Evolutionary conservation across 768 basidiomycete genomes (phyloP).

Genomic region (Agrocybe pediades): DNA sequence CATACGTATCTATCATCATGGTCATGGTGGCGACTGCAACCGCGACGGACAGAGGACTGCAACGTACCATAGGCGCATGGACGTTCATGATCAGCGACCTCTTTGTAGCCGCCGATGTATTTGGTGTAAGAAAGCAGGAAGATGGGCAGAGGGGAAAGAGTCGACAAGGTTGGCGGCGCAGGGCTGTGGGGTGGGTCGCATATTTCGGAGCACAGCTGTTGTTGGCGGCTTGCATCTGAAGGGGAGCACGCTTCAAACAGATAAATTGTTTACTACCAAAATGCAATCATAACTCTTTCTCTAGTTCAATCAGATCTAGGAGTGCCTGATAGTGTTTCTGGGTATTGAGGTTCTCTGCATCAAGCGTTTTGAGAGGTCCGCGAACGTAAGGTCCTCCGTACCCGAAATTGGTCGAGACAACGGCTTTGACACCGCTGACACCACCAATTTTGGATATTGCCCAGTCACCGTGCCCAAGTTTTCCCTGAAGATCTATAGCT

Average conservation of each 20-base stretch:
- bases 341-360: slow-evolving; percentile 34
- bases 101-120: slow-evolving; percentile 23
- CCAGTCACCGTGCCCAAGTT: slow-evolving; percentile 70
- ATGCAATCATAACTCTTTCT: slow-evolving; percentile 22
- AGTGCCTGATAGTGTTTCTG: slow-evolving; percentile 43
- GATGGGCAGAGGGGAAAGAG: slow-evolving; percentile 1
- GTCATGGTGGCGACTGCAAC: slow-evolving; percentile 27
- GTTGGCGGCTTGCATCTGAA: slow-evolving; percentile 20
- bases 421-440: slow-evolving; percentile 66
- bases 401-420: slow-evolving; percentile 63
- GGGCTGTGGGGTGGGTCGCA: slow-evolving; percentile 22
- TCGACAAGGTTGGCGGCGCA: slow-evolving; percentile 19
- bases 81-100: slow-evolving; percentile 26
- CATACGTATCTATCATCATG: slow-evolving; percentile 21
- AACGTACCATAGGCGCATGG: slow-evolving; percentile 22
- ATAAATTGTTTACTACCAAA: neutral
- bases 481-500: slow-evolving; percentile 61
- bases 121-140: slow-evolving; percentile 13
- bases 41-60: slow-evolving; percentile 23
- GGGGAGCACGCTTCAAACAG: neutral
- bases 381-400: slow-evolving; percentile 57
- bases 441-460: slow-evolving; percentile 64
- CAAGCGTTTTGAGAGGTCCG: slow-evolving; percentile 47
- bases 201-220: slow-evolving; percentile 27
- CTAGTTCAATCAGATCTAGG: slow-evolving; percentile 45